phyloP scores from a whole-genome alignment of 2,329 filamentous ascomycete genomes.

The Epichloe sibirici region DNA sequence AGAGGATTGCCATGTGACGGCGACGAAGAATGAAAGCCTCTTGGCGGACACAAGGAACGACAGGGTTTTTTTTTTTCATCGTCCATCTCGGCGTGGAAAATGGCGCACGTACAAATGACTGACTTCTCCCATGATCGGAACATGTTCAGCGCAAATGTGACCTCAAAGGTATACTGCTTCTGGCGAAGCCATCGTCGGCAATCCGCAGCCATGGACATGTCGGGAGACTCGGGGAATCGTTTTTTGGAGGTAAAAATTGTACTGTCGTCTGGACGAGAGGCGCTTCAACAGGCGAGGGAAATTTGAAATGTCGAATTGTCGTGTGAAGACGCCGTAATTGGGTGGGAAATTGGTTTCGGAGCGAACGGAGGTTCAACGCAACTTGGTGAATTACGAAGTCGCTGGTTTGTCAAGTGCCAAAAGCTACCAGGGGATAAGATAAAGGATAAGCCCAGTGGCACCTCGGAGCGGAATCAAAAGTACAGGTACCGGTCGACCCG shows the following conservation, averaged over 20 bases:
- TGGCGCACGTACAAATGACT: constrained; percentile 71
- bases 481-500: too few relatives aligned
- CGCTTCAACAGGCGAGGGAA: not conserved
- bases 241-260: not conserved
- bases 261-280: not conserved
- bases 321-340: too few relatives aligned
- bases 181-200: constrained; percentile 79
- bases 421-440: not conserved
- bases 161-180: constrained; percentile 97
- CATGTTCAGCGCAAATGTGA: constrained; percentile 95
- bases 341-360: too few relatives aligned
- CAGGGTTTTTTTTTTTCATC: too few relatives aligned
- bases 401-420: not conserved
- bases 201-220: constrained; percentile 7
- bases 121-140: constrained; percentile 93
- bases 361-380: too few relatives aligned
- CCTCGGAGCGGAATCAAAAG: too few relatives aligned
- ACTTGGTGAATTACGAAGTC: not conserved
- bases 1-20: not conserved
- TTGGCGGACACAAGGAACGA: too few relatives aligned
- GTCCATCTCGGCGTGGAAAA: not conserved
- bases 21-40: too few relatives aligned
- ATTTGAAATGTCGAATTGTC: too few relatives aligned
- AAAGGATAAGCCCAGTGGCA: not conserved
- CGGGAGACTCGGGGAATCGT: not conserved